These are phyloP conservation scores for Boechera retrofracta DNA, from an alignment of 345 rosid genomes.

Conservation along the genomic window DNA sequence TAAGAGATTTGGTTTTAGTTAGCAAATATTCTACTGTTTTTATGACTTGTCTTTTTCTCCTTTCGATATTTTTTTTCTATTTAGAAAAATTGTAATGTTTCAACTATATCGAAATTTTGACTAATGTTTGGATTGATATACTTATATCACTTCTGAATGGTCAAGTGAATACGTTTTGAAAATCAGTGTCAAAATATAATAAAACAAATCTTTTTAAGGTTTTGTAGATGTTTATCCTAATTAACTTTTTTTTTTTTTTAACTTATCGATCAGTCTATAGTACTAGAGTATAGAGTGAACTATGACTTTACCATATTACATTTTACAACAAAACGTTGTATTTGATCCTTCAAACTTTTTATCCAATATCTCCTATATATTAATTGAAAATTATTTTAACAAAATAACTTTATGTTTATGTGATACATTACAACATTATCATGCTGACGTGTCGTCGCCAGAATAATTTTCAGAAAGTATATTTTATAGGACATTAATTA, in stretches of 20 bases:
- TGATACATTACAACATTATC: no score
- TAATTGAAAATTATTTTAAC: no score
- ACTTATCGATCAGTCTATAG: not conserved
- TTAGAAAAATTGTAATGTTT: not conserved
- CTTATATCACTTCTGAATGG: not conserved
- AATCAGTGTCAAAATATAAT: not conserved
- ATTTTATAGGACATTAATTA: no score
- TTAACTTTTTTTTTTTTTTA: not conserved
- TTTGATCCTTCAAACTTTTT: not conserved
- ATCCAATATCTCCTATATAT: not conserved
- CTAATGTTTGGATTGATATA: slow-evolving; percentile 12
- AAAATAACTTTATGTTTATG: no score
- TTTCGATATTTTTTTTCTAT: not conserved
- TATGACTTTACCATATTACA: not conserved
- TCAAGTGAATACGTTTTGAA: slow-evolving; percentile 9
- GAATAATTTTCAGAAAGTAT: no score
- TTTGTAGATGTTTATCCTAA: not conserved
- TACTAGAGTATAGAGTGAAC: not conserved
- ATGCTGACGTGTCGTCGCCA: no score
- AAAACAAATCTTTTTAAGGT: not conserved
- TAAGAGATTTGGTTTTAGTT: slow-evolving; percentile 22
- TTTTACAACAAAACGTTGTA: not conserved
- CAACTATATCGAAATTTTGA: not conserved
- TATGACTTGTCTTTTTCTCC: slow-evolving; percentile 29
- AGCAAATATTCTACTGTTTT: slow-evolving; percentile 31